phyloP scores from a whole-genome alignment of 176 grass and related monocot genomes.

The Elymus sibiricus region DNA sequence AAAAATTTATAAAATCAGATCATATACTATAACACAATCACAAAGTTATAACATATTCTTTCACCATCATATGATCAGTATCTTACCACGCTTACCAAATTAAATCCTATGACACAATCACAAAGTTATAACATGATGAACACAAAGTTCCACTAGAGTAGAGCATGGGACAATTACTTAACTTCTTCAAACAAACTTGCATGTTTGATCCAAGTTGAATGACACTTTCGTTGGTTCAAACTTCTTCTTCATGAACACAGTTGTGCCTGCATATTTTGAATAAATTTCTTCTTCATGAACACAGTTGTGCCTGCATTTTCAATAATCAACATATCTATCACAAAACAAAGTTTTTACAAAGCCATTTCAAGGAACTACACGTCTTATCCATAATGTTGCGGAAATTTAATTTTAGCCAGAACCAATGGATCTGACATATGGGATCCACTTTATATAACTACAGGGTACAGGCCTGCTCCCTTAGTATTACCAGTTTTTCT shows the following conservation, averaged over 20 bases:
- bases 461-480: neutral
- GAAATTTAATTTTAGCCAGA: neutral
- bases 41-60: too few relatives aligned
- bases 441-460: neutral
- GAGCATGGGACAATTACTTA: neutral
- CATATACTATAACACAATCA: neutral
- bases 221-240: constrained; percentile 80
- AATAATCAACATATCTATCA: neutral
- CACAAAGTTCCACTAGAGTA: neutral
- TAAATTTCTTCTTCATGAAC: too few relatives aligned
- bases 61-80: neutral
- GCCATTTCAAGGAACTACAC: neutral
- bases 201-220: constrained; percentile 79
- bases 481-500: constrained; percentile 72
- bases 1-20: neutral
- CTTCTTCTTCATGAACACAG: constrained; percentile 85
- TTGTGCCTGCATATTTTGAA: constrained; percentile 81
- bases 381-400: neutral
- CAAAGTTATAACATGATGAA: neutral
- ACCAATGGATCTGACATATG: neutral
- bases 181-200: constrained; percentile 40
- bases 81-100: neutral
- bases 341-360: neutral
- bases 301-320: too few relatives aligned
- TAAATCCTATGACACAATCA: constrained; percentile 11